A percentile compares a stretch with the other conserved stretches of the same genome.
Evolutionary conservation across 2,329 filamentous ascomycete species (phyloP).

Genomic region (Aspergillus sp.): DNA sequence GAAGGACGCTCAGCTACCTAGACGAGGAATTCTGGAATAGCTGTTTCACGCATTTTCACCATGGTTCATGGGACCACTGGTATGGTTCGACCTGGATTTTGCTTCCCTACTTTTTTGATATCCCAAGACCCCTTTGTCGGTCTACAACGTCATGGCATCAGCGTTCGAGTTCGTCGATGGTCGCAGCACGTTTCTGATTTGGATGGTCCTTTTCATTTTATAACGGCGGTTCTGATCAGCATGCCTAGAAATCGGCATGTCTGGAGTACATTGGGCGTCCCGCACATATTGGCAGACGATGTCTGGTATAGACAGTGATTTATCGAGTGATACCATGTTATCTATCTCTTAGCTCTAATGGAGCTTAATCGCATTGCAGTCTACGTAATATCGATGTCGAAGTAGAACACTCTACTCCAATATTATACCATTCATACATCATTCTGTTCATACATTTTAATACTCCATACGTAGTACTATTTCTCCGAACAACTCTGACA

Average conservation of each 20-base stretch:
- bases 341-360: conserved; percentile 10
- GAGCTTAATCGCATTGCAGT: conserved; percentile 13
- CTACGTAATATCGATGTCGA: not conserved
- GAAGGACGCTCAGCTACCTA: conserved; percentile 14
- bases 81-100: conserved; percentile 11
- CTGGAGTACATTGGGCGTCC: conserved; percentile 9
- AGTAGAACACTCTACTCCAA: no score
- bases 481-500: conserved; percentile 20
- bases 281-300: conserved; percentile 17
- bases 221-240: conserved; percentile 1
- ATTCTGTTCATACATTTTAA: no score
- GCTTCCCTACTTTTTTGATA: not conserved
- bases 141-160: not conserved
- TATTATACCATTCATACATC: no score
- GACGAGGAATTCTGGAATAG: not conserved
- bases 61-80: conserved; percentile 14
- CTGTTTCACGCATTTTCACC: not conserved
- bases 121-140: not conserved
- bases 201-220: conserved; percentile 8
- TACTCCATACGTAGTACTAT: no score
- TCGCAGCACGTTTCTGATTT: not conserved
- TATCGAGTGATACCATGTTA: conserved; percentile 23
- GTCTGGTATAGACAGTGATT: conserved; percentile 18
- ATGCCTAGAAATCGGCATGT: conserved; percentile 3
- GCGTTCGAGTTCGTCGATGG: not conserved